Percentiles rank a stretch among this genome's conserved stretches.
Evolutionary conservation across 768 basidiomycete genomes (phyloP).

Genomic region (Flagelloscypha sp.): DNA sequence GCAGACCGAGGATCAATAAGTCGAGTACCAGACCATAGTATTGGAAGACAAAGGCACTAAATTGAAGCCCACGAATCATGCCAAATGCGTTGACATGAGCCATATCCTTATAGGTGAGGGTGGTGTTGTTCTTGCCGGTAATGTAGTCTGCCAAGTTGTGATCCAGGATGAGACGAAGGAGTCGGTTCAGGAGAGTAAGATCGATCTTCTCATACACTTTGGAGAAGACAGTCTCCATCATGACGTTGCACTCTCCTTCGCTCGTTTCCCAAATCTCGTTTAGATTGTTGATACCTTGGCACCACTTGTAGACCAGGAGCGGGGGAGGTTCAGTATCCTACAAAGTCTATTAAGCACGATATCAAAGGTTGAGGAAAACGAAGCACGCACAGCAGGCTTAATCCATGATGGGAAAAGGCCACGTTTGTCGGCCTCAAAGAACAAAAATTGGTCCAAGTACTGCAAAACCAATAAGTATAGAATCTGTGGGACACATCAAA

Average conservation of each 20-base stretch:
- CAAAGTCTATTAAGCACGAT: conserved; percentile 4
- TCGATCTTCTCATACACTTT: conserved; percentile 99
- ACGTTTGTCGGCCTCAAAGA: conserved; percentile 98
- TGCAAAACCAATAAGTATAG: conserved; percentile 20
- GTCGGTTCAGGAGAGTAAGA: conserved; percentile 87
- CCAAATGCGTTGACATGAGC: conserved; percentile 97
- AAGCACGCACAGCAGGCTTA: conserved; percentile 66
- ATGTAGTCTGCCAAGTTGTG: conserved; percentile 99
- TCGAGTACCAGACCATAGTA: conserved; percentile 96
- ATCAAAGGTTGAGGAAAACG: background rate
- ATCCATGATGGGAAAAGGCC: conserved; percentile 99
- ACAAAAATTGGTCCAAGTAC: conserved; percentile 97
- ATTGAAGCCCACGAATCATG: conserved; percentile 94
- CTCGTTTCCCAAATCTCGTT: conserved; percentile 98
- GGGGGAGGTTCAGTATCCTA: conserved; percentile 93
- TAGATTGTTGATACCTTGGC: conserved; percentile 98
- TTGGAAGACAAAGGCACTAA: conserved; percentile 99
- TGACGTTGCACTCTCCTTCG: conserved; percentile 95
- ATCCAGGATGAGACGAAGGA: conserved; percentile 92
- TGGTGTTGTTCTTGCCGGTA: conserved; percentile 98
- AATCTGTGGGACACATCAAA: background rate
- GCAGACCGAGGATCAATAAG: conserved; percentile 91
- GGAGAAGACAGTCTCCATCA: conserved; percentile 98
- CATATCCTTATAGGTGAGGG: conserved; percentile 95
- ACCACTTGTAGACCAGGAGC: conserved; percentile 98